Percentiles rank a stretch among this genome's conserved stretches.
These are phyloP conservation scores for Ophiocordyceps sinensis DNA, from an alignment of 2,329 filamentous ascomycete genomes.

Conservation along the genomic window DNA sequence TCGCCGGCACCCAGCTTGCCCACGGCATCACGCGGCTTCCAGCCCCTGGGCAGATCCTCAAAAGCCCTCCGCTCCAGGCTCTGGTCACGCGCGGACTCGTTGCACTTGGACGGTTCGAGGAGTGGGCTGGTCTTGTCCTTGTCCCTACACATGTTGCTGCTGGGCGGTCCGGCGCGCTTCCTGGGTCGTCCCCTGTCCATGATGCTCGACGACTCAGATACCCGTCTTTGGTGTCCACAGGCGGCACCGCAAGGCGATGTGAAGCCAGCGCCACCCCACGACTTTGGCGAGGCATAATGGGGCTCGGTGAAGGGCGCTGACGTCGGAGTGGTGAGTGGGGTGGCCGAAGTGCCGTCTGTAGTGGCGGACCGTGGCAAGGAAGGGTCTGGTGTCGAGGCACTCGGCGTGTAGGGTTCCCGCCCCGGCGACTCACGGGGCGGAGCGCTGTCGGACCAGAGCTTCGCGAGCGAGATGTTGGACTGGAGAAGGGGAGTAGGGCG, in stretches of 20 bases:
- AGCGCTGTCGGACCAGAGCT: conserved; percentile 30
- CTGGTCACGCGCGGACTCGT: conserved; percentile 28
- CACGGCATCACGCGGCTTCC: conserved; percentile 36
- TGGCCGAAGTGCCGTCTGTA: conserved; percentile 19
- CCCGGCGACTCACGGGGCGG: conserved; percentile 21
- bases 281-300: conserved; percentile 25
- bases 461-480: conserved; percentile 25
- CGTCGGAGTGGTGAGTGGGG: conserved; percentile 31
- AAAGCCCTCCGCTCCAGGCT: conserved; percentile 43
- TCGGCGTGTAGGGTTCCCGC: conserved; percentile 25
- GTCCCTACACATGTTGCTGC: conserved; percentile 12
- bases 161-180: conserved; percentile 32
- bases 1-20: conserved; percentile 33
- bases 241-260: not conserved
- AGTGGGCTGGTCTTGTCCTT: conserved; percentile 9
- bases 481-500: conserved; percentile 9
- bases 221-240: conserved; percentile 33
- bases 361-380: conserved; percentile 29
- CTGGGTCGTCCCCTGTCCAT: conserved; percentile 48
- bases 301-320: conserved; percentile 31
- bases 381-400: conserved; percentile 20
- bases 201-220: conserved; percentile 43
- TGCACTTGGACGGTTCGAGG: conserved; percentile 15
- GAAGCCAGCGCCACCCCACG: conserved; percentile 22
- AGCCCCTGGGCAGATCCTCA: conserved; percentile 45